Base-by-base conservation (phyloP, 345 rosid genomes). In the Cochlearia excelsa region DNA sequence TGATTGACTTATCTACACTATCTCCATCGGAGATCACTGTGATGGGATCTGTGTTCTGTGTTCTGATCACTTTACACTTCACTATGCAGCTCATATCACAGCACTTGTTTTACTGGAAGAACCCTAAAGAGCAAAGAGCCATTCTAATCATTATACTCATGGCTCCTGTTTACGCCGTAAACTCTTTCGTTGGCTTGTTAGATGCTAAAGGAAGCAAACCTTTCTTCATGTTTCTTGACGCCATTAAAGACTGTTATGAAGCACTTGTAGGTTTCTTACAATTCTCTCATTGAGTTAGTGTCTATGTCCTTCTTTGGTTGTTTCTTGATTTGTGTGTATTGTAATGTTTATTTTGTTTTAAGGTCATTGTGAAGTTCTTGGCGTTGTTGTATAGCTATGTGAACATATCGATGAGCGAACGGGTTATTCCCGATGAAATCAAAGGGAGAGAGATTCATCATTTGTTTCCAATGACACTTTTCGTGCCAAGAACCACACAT, bases 361-460 rank as follows among this genome's bases (percentile, higher is more conserved):
- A 93, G 99, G 99, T 87, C 51, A 84, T 93, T 73, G 96, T 97
- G 34, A 93, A 87, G 73, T 89, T 93, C 71, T 66, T 89, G 84
- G 88, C 85, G 51, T 79, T 93, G 80, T 50, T 93, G 88, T 93
- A 87, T 65, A 85, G 95, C 57, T 89, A 86, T 74, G 68, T 93
- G 68, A 85, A 87, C 48, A 85, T 93, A 75, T 93, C 99, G 9
- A 85, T 85, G 43, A 89, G 79, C 42, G 81, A 63, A 44, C 72
- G 66, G 52, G 66, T 84, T 38, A 89, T 93, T 47, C 96, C 97
- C 0, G 95, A 89, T 74, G 92, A 69, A 61, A 71, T 84, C 70
- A 93, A 93, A 79, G 99, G 97, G 26, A 82, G 95, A 74, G 88
- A 87, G 65, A 79, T 93, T 61, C 95, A 83, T 68, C 99, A 87